Conservation (phyloP, 257 asterid genomes). For the Ilex asprella region DNA sequence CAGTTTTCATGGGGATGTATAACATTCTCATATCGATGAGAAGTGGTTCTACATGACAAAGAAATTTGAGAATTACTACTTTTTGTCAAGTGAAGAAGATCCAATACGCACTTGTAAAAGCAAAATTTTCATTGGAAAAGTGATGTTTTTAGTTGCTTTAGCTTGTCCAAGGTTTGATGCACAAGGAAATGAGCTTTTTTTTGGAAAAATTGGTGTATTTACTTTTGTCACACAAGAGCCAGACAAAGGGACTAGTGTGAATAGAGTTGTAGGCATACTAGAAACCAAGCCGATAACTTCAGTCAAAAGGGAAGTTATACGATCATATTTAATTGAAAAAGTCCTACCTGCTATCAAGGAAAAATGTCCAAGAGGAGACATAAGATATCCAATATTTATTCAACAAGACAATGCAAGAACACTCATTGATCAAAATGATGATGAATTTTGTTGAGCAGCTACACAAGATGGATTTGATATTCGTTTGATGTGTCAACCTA, state of each 20-base stretch:
- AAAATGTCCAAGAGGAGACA: too few species aligned
- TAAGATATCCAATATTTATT: background rate
- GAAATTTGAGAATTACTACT: too few species aligned
- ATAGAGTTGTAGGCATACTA: background rate
- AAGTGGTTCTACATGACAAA: too few species aligned
- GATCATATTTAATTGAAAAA: too few species aligned
- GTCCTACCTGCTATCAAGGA: too few species aligned
- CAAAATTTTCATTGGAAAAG: too few species aligned
- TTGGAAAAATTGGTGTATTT: background rate
- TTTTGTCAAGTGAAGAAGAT: too few species aligned
- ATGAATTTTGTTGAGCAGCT: background rate
- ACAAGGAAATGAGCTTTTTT: background rate
- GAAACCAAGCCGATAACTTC: background rate
- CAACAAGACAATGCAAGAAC: conserved; percentile 6
- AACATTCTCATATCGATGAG: too few species aligned
- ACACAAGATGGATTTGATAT: background rate
- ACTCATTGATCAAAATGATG: background rate
- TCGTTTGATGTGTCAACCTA: background rate
- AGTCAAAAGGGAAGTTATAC: too few species aligned
- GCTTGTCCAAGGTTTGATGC: conserved; percentile 4
- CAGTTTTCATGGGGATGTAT: too few species aligned
- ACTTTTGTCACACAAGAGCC: conserved; percentile 4
- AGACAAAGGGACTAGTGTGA: conserved; percentile 1
- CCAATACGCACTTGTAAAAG: too few species aligned
- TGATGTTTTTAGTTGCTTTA: background rate